Percentiles rank a stretch among this genome's conserved stretches.
These are phyloP conservation scores for Scalesia atractyloides DNA, from an alignment of 129 eudicot species.

Conservation along the genomic window DNA sequence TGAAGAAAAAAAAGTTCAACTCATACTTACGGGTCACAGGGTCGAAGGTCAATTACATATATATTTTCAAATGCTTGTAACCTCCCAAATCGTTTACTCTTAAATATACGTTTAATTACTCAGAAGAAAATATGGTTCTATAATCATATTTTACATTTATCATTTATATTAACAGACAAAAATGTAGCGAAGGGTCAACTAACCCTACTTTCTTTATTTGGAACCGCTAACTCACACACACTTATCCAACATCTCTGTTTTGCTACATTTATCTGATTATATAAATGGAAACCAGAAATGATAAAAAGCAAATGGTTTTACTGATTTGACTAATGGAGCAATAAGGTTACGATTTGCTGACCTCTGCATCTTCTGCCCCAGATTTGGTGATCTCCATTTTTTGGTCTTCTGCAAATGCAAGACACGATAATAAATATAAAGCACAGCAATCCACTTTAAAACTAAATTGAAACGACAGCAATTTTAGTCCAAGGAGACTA, in stretches of 20 bases:
- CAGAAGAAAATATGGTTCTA: neutral
- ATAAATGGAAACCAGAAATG: neutral
- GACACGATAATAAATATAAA: constrained; percentile 5
- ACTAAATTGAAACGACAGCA: neutral
- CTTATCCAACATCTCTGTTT: neutral
- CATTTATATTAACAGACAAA: neutral
- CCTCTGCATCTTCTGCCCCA: constrained; percentile 43
- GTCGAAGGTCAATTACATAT: neutral
- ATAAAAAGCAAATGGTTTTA: neutral
- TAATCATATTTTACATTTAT: neutral
- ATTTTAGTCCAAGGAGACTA: neutral
- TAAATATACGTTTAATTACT: neutral
- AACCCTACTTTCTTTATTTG: neutral
- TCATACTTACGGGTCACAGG: neutral
- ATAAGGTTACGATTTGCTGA: neutral
- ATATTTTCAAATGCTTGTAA: neutral
- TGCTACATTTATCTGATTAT: neutral
- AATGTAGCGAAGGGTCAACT: neutral
- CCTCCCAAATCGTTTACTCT: neutral
- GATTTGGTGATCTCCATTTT: constrained; percentile 47
- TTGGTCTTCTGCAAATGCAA: constrained; percentile 46
- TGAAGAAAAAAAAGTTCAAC: neutral
- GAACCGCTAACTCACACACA: neutral
- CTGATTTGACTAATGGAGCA: neutral
- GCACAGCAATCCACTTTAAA: neutral